Evolutionary conservation across 768 basidiomycete species (phyloP).

Genomic region (Russula virescens): DNA sequence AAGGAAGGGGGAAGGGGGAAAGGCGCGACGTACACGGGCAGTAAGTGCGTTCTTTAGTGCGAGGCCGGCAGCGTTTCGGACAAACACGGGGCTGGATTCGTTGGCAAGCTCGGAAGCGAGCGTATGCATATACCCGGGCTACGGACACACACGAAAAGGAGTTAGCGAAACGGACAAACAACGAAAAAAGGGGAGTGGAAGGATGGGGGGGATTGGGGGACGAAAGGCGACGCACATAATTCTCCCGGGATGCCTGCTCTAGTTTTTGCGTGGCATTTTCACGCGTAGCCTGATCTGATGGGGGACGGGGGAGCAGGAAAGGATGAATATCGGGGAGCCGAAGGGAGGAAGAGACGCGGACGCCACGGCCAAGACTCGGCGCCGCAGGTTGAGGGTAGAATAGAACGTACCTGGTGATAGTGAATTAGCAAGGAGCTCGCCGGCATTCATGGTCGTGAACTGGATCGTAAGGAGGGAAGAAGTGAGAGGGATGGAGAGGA

Average conservation of each 20-base stretch:
- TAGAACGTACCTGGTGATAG: slow-evolving; percentile 74
- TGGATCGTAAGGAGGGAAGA: slow-evolving; percentile 2
- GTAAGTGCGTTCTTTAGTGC: slow-evolving; percentile 94
- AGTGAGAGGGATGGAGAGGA: slow-evolving; percentile 10
- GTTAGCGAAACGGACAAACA: slow-evolving; percentile 3
- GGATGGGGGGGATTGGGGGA: slow-evolving; percentile 19
- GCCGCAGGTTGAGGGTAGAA: slow-evolving; percentile 10
- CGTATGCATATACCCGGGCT: slow-evolving; percentile 93
- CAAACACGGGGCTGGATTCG: slow-evolving; percentile 60
- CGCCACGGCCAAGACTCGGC: slow-evolving; percentile 23
- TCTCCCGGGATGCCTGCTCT: slow-evolving; percentile 78
- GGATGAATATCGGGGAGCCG: slow-evolving; percentile 26
- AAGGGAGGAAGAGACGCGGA: slow-evolving; percentile 14
- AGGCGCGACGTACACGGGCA: slow-evolving; percentile 62
- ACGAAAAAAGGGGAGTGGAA: slow-evolving; percentile 12
- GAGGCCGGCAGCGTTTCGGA: slow-evolving; percentile 93
- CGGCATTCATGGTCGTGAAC: slow-evolving; percentile 73
- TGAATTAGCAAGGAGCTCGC: slow-evolving; percentile 85
- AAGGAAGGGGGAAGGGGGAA: slow-evolving; percentile 22
- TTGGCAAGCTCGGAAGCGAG: slow-evolving; percentile 81
- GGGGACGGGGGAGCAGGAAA: not conserved
- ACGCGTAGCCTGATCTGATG: slow-evolving; percentile 80
- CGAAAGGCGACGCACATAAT: slow-evolving; percentile 63
- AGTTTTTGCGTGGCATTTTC: slow-evolving; percentile 88
- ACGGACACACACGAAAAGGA: slow-evolving; percentile 25